Conservation (phyloP, 108 stramenopile genomes). For the Fragilariopsis cylindrus region DNA sequence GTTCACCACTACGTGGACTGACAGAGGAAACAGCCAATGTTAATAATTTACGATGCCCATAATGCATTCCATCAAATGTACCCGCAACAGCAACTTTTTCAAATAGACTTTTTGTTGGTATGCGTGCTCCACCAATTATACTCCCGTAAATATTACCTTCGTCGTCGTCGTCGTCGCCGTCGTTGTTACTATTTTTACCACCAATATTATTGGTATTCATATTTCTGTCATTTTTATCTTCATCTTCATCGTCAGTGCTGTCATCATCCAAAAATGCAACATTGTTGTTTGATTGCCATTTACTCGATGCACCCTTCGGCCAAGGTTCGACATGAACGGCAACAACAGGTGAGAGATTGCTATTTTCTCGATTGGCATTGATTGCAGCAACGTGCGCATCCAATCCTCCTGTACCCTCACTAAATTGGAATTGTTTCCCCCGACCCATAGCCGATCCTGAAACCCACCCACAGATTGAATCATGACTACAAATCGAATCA, state of each 20-base stretch:
- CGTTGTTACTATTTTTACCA: constrained; percentile 1
- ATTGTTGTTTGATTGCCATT: constrained; percentile 45
- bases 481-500: constrained; percentile 70
- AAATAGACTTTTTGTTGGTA: constrained; percentile 59
- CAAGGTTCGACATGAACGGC: constrained; percentile 76
- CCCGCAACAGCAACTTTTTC: constrained; percentile 86
- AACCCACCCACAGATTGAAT: constrained; percentile 82
- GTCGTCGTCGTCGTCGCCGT: constrained; percentile 11
- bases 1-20: constrained; percentile 61
- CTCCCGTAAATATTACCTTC: background rate
- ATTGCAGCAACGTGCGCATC: constrained; percentile 69
- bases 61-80: constrained; percentile 94
- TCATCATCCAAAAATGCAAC: constrained; percentile 83
- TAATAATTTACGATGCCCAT: constrained; percentile 89
- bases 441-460: constrained; percentile 48
- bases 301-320: constrained; percentile 62
- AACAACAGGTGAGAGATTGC: constrained; percentile 49
- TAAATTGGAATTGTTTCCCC: constrained; percentile 44
- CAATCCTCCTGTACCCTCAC: constrained; percentile 64
- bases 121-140: constrained; percentile 57
- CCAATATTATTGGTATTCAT: background rate
- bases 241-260: constrained; percentile 41
- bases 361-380: constrained; percentile 64
- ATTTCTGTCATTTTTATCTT: constrained; percentile 32
- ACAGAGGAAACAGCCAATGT: constrained; percentile 84